Evolutionary conservation across 1,284 basidiomycete species (phyloP).

Genomic region (Mycosarcoma maydis): DNA sequence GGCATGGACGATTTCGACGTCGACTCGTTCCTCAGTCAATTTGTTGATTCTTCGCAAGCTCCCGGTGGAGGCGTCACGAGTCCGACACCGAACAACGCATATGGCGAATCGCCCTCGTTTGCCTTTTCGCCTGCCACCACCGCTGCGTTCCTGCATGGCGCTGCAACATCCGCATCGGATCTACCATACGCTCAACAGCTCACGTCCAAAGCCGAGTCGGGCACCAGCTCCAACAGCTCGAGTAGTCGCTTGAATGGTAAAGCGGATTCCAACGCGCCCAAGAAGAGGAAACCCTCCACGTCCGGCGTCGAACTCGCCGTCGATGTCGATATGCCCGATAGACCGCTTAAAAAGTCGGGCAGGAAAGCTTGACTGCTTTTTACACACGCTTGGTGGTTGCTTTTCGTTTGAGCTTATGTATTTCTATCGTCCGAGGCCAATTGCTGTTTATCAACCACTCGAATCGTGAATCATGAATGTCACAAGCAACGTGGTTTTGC

Average conservation of each 20-base stretch:
- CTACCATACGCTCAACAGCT: slow-evolving; percentile 23
- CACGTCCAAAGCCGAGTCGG: not conserved
- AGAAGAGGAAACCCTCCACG: slow-evolving; percentile 38
- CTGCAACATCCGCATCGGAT: slow-evolving; percentile 5
- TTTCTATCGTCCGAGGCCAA: too few species aligned
- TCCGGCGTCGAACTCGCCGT: not conserved
- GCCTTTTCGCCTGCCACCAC: slow-evolving; percentile 42
- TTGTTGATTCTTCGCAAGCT: slow-evolving; percentile 49
- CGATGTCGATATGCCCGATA: slow-evolving; percentile 16
- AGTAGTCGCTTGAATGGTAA: slow-evolving; percentile 2
- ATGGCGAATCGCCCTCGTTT: slow-evolving; percentile 34
- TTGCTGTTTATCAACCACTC: too few species aligned
- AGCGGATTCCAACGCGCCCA: not conserved
- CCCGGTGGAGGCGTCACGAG: slow-evolving; percentile 39
- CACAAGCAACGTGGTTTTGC: too few species aligned
- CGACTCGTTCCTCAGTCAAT: slow-evolving; percentile 58
- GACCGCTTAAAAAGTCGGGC: slow-evolving; percentile 25
- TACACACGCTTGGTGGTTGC: too few species aligned
- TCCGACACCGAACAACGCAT: slow-evolving; percentile 9
- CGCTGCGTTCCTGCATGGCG: slow-evolving; percentile 36
- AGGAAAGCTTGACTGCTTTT: slow-evolving; percentile 5
- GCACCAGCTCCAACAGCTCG: slow-evolving; percentile 1
- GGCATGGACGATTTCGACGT: slow-evolving; percentile 56
- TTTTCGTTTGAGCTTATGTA: too few species aligned
- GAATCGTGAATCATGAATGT: too few species aligned